Evolutionary conservation across 495 filamentous ascomycete species (phyloP).

Genomic region (Tuber umbilicatum): DNA sequence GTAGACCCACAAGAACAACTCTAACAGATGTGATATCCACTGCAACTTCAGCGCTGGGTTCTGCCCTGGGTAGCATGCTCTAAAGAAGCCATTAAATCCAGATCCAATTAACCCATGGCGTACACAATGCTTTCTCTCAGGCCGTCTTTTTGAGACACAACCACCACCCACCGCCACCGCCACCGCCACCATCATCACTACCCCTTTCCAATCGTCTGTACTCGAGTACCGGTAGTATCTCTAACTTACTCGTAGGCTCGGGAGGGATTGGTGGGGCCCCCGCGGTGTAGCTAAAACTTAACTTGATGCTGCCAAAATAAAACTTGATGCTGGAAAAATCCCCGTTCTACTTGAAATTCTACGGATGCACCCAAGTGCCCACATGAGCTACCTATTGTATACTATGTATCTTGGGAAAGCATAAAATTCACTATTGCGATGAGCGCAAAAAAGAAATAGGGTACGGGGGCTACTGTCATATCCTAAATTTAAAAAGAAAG

Average conservation of each 20-base stretch:
- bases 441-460: not conserved
- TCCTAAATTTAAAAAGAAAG: slow-evolving; percentile 26
- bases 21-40: not conserved
- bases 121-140: no score
- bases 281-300: not conserved
- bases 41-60: no score
- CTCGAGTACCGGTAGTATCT: no score
- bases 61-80: no score
- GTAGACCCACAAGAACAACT: not conserved
- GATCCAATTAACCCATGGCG: not conserved
- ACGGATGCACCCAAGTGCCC: not conserved
- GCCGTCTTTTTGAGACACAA: not conserved
- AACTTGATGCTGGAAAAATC: not conserved
- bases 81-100: not conserved
- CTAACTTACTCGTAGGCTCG: not conserved
- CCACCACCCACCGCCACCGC: not conserved
- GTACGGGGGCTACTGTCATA: not conserved
- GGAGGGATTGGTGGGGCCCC: not conserved
- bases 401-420: not conserved
- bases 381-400: not conserved
- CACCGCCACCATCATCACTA: no score
- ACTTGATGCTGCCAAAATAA: not conserved
- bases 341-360: not conserved
- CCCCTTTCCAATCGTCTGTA: not conserved
- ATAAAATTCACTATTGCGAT: not conserved